Base-by-base conservation (phyloP, 2,329 filamentous ascomycete genomes). In the Annulohypoxylon truncatum region DNA sequence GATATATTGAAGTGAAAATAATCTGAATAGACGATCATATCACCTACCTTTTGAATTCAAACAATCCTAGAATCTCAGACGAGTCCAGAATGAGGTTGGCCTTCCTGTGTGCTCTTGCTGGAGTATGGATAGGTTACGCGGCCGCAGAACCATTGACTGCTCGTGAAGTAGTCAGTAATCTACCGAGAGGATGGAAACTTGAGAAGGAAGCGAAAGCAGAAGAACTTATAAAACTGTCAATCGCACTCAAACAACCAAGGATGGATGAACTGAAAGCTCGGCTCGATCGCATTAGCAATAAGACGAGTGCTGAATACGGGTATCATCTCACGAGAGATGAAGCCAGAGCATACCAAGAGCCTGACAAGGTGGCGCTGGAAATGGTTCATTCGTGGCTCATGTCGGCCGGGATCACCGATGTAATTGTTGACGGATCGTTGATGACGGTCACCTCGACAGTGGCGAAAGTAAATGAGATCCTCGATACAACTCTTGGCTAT, bases 391-490 rank as follows among this genome's bases (percentile, higher is more conserved):
- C 66, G 6, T 86, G 84, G 84, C 75, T 86, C 1, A 71, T 71
- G 26, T 72, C 76, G 1, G 77, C 77, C 40, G 79, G 78, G 4
- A 75, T 85, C 22, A 66, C 67, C 4, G 71, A 78, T 18, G 68
- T 76, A 7, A 73, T 72, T 0, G 66, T 71, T 0, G 75, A 80
- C 24, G 77, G 79, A 20, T 78, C 82, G 12, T 82, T 82, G 77
- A 72, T 86, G 58, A 76, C 78, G 50, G 78, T 84, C 48, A 77
- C 79, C 38, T 77, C 80, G 0, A 82, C 82, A 0, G 81, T 81
- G 7, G 66, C 72, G 12, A 67, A 77, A 10, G 79, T 80, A 2
- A 78, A 82, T 61, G 67, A 72, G 3, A 75, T 85, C 1, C 78
- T 86, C 44, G 72, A 80, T 10, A 79, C 81, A 50, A 75, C 78